Conservation (phyloP, 2,329 filamentous ascomycete genomes). For the Penicillium sp. region DNA sequence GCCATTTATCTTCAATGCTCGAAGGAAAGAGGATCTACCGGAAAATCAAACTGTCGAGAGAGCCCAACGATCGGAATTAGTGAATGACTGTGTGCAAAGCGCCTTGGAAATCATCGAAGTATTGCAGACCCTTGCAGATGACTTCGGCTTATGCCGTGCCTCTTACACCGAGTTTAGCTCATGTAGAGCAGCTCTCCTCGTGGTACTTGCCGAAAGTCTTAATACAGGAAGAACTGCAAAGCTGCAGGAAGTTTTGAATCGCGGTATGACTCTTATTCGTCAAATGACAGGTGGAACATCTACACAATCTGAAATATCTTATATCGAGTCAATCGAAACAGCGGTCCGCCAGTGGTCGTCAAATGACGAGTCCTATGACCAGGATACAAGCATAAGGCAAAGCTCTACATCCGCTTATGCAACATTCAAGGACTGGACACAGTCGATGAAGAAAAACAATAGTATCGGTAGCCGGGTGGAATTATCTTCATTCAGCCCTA, state of each 20-base stretch:
- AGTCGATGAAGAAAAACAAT: constrained; percentile 15
- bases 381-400: constrained; percentile 18
- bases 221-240: constrained; percentile 34
- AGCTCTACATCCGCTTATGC: constrained; percentile 48
- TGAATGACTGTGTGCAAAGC: constrained; percentile 53
- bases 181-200: constrained; percentile 55
- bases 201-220: constrained; percentile 42
- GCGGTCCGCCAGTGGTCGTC: constrained; percentile 47
- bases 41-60: constrained; percentile 6
- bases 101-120: constrained; percentile 52
- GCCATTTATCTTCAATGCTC: constrained; percentile 49
- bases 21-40: constrained; percentile 9
- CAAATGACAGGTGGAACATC: constrained; percentile 55
- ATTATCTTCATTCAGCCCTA: constrained; percentile 16
- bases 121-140: constrained; percentile 48
- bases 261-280: constrained; percentile 52
- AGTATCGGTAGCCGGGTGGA: constrained; percentile 4
- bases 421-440: constrained; percentile 50
- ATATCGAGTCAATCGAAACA: constrained; percentile 53
- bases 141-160: constrained; percentile 53
- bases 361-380: constrained; percentile 13
- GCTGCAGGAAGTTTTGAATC: constrained; percentile 46
- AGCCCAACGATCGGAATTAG: constrained; percentile 38
- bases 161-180: constrained; percentile 58
- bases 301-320: constrained; percentile 50